A percentile compares a stretch with the other conserved stretches of the same genome.
Conservation (phyloP, 768 basidiomycete genomes). For the Pleurotus giganteus region DNA sequence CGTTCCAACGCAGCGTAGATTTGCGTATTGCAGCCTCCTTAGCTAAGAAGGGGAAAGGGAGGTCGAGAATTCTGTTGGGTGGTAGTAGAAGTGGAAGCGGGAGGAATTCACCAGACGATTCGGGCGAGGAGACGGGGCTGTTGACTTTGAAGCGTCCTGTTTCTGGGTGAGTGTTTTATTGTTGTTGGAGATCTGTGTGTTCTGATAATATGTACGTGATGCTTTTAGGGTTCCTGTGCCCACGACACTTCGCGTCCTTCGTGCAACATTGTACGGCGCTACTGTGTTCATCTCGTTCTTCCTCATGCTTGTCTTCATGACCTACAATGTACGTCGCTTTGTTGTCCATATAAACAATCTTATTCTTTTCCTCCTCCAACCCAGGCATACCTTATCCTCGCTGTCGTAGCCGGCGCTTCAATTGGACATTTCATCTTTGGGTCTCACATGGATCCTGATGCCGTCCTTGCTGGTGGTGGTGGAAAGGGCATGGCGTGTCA, state of each 20-base stretch:
- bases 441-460: constrained; percentile 59
- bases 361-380: constrained; percentile 2
- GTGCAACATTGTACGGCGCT: constrained; percentile 71
- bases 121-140: constrained; percentile 51
- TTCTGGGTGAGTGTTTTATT: constrained; percentile 41
- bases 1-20: constrained; percentile 60
- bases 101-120: constrained; percentile 36
- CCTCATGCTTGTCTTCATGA: constrained; percentile 97
- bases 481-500: constrained; percentile 81
- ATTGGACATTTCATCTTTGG: constrained; percentile 82
- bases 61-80: constrained; percentile 14
- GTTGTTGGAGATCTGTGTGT: not conserved
- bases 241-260: constrained; percentile 44
- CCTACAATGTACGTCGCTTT: constrained; percentile 74
- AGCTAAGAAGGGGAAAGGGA: constrained; percentile 46
- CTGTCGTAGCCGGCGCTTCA: constrained; percentile 80
- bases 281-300: constrained; percentile 82
- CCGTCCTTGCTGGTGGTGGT: constrained; percentile 45
- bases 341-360: not conserved
- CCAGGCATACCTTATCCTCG: constrained; percentile 83
- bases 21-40: constrained; percentile 50
- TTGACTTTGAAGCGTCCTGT: constrained; percentile 37
- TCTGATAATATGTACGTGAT: not conserved
- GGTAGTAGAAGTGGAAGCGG: constrained; percentile 29
- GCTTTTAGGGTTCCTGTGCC: constrained; percentile 49